Conservation (phyloP, 225 moss, liverwort and hornwort genomes). For the Anthoceros angustus region DNA sequence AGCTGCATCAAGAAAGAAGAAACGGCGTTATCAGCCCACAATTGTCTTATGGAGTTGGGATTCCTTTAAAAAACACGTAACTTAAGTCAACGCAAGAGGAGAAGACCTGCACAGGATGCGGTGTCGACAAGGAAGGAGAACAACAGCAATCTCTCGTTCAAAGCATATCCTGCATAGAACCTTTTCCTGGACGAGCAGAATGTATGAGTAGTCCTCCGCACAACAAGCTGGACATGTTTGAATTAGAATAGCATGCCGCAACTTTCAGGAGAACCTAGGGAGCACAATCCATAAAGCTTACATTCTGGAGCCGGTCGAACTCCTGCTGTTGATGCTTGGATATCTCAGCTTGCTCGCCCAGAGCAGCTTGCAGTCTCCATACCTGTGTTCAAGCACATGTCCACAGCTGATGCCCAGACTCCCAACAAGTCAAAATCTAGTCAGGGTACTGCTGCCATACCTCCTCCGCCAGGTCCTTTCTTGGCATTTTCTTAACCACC, state of each 20-base stretch:
- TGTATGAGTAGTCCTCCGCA: no score
- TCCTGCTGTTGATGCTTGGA: conserved; percentile 93
- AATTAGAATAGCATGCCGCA: neutral
- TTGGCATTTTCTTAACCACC: conserved; percentile 98
- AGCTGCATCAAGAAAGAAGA: conserved; percentile 28
- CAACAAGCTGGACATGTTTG: neutral
- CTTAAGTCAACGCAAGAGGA: neutral
- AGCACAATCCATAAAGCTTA: conserved; percentile 10
- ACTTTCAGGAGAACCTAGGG: neutral
- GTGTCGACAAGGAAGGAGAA: conserved; percentile 91
- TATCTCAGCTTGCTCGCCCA: conserved; percentile 95
- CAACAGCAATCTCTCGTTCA: conserved; percentile 89
- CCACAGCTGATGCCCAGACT: neutral
- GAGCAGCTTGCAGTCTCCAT: conserved; percentile 92
- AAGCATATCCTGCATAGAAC: conserved; percentile 95
- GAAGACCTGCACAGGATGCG: conserved; percentile 84
- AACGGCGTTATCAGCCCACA: neutral
- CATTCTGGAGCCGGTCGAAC: conserved; percentile 92
- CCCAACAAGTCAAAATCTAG: neutral
- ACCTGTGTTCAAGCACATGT: conserved; percentile 28
- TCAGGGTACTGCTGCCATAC: conserved; percentile 14
- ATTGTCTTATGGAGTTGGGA: no score
- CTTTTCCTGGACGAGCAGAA: conserved; percentile 56
- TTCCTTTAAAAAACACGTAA: neutral
- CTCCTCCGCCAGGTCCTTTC: conserved; percentile 94